phyloP scores from a whole-genome alignment of 2,329 filamentous ascomycete species.

The Calonectria ilicicola region DNA sequence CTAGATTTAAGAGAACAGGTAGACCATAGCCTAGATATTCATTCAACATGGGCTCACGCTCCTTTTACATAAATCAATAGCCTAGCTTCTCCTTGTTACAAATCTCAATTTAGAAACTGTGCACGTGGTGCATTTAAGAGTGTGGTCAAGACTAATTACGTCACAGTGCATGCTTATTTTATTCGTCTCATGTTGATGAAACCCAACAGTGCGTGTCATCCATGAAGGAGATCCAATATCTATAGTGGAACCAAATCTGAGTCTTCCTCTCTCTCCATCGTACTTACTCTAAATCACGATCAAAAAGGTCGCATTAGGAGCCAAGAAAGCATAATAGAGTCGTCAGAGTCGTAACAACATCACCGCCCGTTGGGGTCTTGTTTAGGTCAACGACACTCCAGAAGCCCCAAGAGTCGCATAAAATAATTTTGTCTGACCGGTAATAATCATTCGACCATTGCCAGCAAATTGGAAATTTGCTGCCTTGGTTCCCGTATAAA shows the following conservation, averaged over 20 bases:
- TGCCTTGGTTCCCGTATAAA: slow-evolving; percentile 59
- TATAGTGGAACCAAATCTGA: too few relatives aligned
- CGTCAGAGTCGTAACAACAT: not conserved
- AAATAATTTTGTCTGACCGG: slow-evolving; percentile 49
- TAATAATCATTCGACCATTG: slow-evolving; percentile 50
- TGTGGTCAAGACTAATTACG: not conserved
- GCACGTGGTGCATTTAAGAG: too few relatives aligned
- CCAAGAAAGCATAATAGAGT: not conserved
- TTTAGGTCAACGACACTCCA: slow-evolving; percentile 25
- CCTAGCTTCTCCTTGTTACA: not conserved
- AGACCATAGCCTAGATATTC: not conserved
- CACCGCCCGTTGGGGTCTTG: not conserved
- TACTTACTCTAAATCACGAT: too few relatives aligned
- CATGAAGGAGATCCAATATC: too few relatives aligned
- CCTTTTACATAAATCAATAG: not conserved
- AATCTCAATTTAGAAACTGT: not conserved
- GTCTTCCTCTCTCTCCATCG: too few relatives aligned
- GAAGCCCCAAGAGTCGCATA: slow-evolving; percentile 44
- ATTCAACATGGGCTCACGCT: not conserved
- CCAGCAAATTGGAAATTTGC: slow-evolving; percentile 61
- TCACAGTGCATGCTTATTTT: not conserved
- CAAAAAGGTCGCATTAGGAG: too few relatives aligned
- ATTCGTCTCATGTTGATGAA: not conserved
- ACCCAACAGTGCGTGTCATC: too few relatives aligned
- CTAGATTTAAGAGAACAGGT: not conserved